Percentiles rank a stretch among this genome's conserved stretches.
Evolutionary conservation across 2,329 filamentous ascomycete species (phyloP).

Genomic region (Colletotrichum chlorophyti): DNA sequence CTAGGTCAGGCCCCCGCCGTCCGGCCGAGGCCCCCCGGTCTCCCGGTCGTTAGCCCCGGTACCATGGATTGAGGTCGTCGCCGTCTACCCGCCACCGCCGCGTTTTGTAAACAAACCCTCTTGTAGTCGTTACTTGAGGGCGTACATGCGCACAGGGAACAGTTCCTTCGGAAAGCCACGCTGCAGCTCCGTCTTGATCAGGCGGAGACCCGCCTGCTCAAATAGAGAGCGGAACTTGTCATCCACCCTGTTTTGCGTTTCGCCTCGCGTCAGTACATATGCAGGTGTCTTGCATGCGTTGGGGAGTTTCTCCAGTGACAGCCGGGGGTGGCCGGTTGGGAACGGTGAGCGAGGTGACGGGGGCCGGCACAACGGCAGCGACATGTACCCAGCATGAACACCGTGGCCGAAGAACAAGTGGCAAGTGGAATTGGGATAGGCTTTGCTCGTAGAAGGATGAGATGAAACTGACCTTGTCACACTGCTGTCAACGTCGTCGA

Average conservation of each 20-base stretch:
- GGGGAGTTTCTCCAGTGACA: not conserved
- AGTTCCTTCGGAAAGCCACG: constrained; percentile 73
- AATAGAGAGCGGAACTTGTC: constrained; percentile 75
- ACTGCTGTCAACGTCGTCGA: constrained; percentile 28
- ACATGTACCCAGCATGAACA: constrained; percentile 9
- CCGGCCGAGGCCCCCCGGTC: constrained; percentile 13
- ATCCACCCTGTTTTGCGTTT: constrained; percentile 62
- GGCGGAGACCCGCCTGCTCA: constrained; percentile 67
- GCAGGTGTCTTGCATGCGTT: constrained; percentile 25
- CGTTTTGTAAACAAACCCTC: not conserved
- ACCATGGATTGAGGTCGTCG: constrained; percentile 24
- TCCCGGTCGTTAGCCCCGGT: constrained; percentile 10
- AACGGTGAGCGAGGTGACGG: constrained; percentile 1
- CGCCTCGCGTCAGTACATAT: constrained; percentile 11
- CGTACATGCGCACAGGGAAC: constrained; percentile 80
- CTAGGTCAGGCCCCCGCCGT: not conserved
- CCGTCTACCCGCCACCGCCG: constrained; percentile 19
- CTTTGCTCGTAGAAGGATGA: not conserved
- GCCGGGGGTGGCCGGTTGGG: constrained; percentile 10
- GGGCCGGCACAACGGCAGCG: constrained; percentile 3
- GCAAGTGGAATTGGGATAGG: not conserved
- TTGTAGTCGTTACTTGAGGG: constrained; percentile 65
- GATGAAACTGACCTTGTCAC: constrained; percentile 23
- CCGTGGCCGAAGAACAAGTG: constrained; percentile 11
- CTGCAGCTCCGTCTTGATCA: constrained; percentile 77